These are phyloP conservation scores for Plasmodium fragile DNA, from an alignment of 169 alveolate genomes.

Conservation along the genomic window DNA sequence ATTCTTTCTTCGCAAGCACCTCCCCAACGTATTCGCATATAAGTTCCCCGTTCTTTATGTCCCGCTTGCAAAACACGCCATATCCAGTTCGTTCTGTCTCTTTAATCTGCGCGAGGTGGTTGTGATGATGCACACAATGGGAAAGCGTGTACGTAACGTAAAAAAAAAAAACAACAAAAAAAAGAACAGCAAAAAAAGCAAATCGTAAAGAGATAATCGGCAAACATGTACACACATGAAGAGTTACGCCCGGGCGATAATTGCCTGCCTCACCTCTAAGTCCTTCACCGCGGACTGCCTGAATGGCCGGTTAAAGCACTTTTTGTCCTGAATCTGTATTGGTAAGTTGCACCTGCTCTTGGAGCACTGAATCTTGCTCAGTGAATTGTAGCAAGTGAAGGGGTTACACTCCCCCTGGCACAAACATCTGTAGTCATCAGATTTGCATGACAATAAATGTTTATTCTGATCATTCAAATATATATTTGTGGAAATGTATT, in stretches of 20 bases:
- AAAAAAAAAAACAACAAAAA: neutral
- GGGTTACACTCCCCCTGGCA: conserved; percentile 75
- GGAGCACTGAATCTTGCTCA: conserved; percentile 78
- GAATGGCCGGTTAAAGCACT: conserved; percentile 78
- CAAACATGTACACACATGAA: neutral
- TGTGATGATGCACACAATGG: neutral
- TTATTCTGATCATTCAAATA: conserved; percentile 27
- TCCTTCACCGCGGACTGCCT: conserved; percentile 28
- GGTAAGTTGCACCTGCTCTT: conserved; percentile 77
- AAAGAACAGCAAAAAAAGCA: neutral
- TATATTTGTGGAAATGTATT: conserved; percentile 23
- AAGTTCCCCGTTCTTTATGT: conserved; percentile 82
- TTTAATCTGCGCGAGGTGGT: conserved; percentile 22
- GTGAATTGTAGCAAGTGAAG: conserved; percentile 76
- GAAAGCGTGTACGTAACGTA: neutral
- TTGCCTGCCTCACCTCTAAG: conserved; percentile 33
- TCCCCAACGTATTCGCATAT: conserved; percentile 91
- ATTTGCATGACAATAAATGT: conserved; percentile 24
- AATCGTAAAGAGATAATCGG: neutral
- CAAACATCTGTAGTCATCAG: conserved; percentile 65
- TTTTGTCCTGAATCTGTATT: conserved; percentile 51
- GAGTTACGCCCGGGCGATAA: neutral
- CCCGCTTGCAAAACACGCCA: conserved; percentile 85
- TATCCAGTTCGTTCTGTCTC: conserved; percentile 84
- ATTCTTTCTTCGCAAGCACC: conserved; percentile 83